phyloP scores from a whole-genome alignment of 2,329 filamentous ascomycete species.

The Madurella fahalii region DNA sequence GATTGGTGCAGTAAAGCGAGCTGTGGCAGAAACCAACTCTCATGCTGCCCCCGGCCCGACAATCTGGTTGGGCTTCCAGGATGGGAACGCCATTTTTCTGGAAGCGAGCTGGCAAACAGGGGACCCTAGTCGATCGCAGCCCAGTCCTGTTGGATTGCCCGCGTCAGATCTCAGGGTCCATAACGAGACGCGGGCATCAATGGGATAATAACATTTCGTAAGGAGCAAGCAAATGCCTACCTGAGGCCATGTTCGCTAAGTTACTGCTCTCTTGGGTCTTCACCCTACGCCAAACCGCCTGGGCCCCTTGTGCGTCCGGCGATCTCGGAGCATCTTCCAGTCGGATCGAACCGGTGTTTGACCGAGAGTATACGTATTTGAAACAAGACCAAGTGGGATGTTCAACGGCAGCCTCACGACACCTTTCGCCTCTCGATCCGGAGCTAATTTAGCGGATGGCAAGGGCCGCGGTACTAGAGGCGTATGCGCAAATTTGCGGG shows the following conservation, averaged over 20 bases:
- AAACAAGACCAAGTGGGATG: background rate
- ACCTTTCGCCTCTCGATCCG: too few relatives aligned
- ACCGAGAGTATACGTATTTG: background rate
- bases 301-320: background rate
- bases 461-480: too few relatives aligned
- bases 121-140: constrained; percentile 1
- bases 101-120: constrained; percentile 19
- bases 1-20: constrained; percentile 6
- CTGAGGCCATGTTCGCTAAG: too few relatives aligned
- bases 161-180: too few relatives aligned
- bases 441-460: too few relatives aligned
- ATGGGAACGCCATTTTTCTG: constrained; percentile 20
- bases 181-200: too few relatives aligned
- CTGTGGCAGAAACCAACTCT: constrained; percentile 6
- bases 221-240: too few relatives aligned
- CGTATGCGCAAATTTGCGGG: too few relatives aligned
- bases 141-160: background rate
- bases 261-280: too few relatives aligned
- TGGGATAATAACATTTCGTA: too few relatives aligned
- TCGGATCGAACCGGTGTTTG: background rate
- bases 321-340: background rate
- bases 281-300: too few relatives aligned
- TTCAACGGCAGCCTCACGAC: background rate
- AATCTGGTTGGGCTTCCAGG: constrained; percentile 22
- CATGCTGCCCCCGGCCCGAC: constrained; percentile 23